Conservation (phyloP, 2,329 filamentous ascomycete species). For the Westerdykella sp. region DNA sequence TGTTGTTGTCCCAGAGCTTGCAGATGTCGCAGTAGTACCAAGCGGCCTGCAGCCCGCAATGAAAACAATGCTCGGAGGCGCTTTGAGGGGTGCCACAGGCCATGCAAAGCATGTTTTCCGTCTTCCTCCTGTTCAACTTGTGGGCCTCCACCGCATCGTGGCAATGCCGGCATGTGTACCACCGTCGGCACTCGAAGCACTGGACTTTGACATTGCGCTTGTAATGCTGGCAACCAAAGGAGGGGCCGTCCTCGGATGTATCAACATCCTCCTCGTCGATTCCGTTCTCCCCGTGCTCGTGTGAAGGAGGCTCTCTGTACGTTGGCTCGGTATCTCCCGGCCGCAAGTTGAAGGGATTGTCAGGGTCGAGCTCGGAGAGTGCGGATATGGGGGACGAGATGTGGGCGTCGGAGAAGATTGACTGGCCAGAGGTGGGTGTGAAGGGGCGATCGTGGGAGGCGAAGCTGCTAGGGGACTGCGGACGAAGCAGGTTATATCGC, state of each 20-base stretch:
- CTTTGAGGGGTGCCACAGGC: slow-evolving; percentile 78
- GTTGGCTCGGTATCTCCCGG: slow-evolving; percentile 29
- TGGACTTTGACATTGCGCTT: slow-evolving; percentile 93
- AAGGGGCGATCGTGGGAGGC: slow-evolving; percentile 34
- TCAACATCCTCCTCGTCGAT: slow-evolving; percentile 46
- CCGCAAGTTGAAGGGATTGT: slow-evolving; percentile 32
- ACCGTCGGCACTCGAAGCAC: slow-evolving; percentile 80
- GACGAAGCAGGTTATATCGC: slow-evolving; percentile 38
- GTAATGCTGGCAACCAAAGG: slow-evolving; percentile 83
- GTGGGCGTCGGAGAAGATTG: slow-evolving; percentile 30
- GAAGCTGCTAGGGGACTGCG: slow-evolving; percentile 36
- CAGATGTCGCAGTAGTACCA: slow-evolving; percentile 92
- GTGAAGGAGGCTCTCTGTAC: slow-evolving; percentile 17
- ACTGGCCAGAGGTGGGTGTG: slow-evolving; percentile 33
- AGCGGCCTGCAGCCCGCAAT: slow-evolving; percentile 70
- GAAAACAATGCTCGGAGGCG: slow-evolving; percentile 68
- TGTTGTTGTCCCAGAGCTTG: slow-evolving; percentile 95
- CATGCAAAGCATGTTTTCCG: slow-evolving; percentile 97
- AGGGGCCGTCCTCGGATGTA: slow-evolving; percentile 40
- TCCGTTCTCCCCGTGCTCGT: slow-evolving; percentile 32
- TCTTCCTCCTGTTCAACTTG: slow-evolving; percentile 70
- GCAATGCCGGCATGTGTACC: slow-evolving; percentile 94
- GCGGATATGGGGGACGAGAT: slow-evolving; percentile 30
- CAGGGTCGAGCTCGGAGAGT: slow-evolving; percentile 28
- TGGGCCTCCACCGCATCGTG: slow-evolving; percentile 82